These are phyloP conservation scores for Medicago lupulina DNA, from an alignment of 306 rosid genomes.

Conservation along the genomic window DNA sequence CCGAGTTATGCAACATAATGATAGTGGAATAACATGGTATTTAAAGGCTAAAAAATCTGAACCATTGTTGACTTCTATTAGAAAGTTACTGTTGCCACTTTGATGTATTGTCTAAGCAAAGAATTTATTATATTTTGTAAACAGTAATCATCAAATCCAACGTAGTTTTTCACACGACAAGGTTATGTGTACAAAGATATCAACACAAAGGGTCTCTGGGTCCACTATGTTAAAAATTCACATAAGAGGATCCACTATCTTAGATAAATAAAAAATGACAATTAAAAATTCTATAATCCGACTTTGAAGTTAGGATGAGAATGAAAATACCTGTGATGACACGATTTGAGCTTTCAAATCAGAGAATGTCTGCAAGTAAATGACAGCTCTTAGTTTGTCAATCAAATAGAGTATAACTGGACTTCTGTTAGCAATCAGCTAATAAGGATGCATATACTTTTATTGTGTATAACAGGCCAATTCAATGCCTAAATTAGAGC, in stretches of 20 bases:
- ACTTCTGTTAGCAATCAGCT: conserved; percentile 10
- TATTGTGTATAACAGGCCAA: not conserved
- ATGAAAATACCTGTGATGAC: conserved; percentile 56
- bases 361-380: conserved; percentile 55
- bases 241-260: not conserved
- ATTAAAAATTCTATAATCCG: conserved; percentile 18
- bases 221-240: not conserved
- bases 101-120: not conserved
- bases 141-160: conserved; percentile 2
- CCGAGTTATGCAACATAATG: conserved; percentile 8
- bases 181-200: conserved; percentile 1
- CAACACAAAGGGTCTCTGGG: conserved; percentile 1
- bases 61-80: conserved; percentile 1
- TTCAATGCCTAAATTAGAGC: conserved; percentile 3
- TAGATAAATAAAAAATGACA: conserved; percentile 13
- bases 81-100: conserved; percentile 14
- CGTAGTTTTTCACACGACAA: conserved; percentile 12
- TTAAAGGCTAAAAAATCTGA: not conserved
- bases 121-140: conserved; percentile 8
- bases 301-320: conserved; percentile 19
- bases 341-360: conserved; percentile 58
- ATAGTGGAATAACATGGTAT: not conserved
- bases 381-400: conserved; percentile 31
- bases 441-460: conserved; percentile 12
- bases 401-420: not conserved